Evolutionary conservation across 1,284 basidiomycete species (phyloP), one percentile per base, ranked within the genome.

Genomic region (Sporisorium iseilematis-ciliati): DNA sequence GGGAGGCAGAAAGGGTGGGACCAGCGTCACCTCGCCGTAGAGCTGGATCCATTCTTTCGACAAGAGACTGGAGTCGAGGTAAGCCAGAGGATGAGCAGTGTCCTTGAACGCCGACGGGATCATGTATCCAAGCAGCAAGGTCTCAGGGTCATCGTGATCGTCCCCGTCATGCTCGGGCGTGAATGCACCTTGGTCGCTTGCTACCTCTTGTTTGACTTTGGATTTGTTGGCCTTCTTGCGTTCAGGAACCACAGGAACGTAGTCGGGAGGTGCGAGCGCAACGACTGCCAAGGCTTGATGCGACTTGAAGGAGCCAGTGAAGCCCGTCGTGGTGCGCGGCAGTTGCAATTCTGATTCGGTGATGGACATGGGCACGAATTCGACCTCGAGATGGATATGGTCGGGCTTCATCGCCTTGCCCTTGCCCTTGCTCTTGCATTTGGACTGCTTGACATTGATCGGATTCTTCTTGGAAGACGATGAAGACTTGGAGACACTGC

Each of bases 21-120:
- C 46, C 10, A 75, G 56, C 4, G 65, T 71, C 18, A 71, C 73
- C n/a, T 75, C 73, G 25, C 68, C 73, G 42, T 71, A 75, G 23
- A 75, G 52, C 23, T 71, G 64, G 4, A 75, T 61, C 73, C 73
- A 75, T 18, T 62, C 68, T 33, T 56, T 71, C 14, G 59, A 14
- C 50, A 71, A n/a, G 7, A 75, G 49, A 2, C 21, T n/a, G 1
- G 63, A 29, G 3, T 75, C 73, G 35, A 71, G 20, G 25, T 63
- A 51, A 0, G 33, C 25, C 8, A 75, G 40, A 12, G 73, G 73
- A 40, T 75, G 67, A 10, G 52, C 42, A 0, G 23, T 20, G 29
- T 75, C 73, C 21, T 56, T 61, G 20, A 75, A 56, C 4, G 57
- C 53, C 31, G 64, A 64, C n/a, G 67, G 73, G 5, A 75, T 33